A percentile compares a stretch with the other conserved stretches of the same genome.
phyloP scores from a whole-genome alignment of 2,329 filamentous ascomycete genomes.

The Xylogone sp. region DNA sequence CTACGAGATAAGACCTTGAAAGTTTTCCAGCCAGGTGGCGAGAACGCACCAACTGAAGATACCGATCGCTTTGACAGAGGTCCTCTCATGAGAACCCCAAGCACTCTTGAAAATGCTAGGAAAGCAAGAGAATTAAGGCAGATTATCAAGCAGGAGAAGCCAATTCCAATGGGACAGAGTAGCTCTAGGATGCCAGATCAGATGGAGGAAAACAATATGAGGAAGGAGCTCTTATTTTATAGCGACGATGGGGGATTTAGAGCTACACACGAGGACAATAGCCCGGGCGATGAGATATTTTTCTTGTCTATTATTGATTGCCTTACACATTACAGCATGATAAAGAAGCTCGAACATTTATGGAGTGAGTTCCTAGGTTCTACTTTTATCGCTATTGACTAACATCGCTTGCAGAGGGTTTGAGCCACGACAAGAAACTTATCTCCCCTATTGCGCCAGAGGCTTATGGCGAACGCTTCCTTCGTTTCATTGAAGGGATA shows the following conservation, averaged over 20 bases:
- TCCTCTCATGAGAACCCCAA: conserved; percentile 81
- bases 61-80: conserved; percentile 34
- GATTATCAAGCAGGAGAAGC: conserved; percentile 88
- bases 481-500: conserved; percentile 85
- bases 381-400: conserved; percentile 10
- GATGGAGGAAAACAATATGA: conserved; percentile 69
- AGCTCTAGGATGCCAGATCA: conserved; percentile 87
- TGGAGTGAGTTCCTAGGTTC: conserved; percentile 52
- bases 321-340: conserved; percentile 88
- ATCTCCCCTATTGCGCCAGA: conserved; percentile 91
- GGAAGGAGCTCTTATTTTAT: conserved; percentile 77
- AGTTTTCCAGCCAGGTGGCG: conserved; percentile 88
- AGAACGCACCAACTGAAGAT: conserved; percentile 53
- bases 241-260: conserved; percentile 89
- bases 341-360: conserved; percentile 95
- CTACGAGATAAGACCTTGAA: conserved; percentile 83
- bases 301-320: conserved; percentile 99
- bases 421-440: conserved; percentile 76
- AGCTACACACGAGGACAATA: conserved; percentile 87
- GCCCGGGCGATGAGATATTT: conserved; percentile 86
- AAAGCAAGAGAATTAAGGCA: conserved; percentile 89
- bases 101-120: conserved; percentile 84
- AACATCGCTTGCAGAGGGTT: conserved; percentile 52
- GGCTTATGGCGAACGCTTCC: conserved; percentile 88
- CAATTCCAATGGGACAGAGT: conserved; percentile 85